These are phyloP conservation scores for Leucoagaricus sp. DNA, from an alignment of 1,284 basidiomycete species.

Conservation along the genomic window DNA sequence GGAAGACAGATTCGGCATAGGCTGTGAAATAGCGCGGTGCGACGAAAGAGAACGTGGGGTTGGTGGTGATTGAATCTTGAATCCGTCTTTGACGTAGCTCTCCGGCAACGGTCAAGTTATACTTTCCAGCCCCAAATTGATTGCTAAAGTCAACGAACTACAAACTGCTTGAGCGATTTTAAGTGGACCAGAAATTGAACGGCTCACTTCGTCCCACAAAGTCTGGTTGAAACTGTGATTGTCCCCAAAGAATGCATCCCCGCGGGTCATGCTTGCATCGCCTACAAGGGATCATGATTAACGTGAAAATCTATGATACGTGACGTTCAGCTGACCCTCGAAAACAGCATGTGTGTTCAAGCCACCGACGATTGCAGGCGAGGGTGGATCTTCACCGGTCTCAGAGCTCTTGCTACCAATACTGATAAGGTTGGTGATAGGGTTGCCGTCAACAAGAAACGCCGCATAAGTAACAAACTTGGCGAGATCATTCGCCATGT, in stretches of 20 bases:
- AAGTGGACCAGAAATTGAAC: too few species aligned
- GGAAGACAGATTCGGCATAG: constrained; percentile 22
- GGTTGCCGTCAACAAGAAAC: constrained; percentile 27
- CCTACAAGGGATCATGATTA: background rate
- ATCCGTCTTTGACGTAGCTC: constrained; percentile 25
- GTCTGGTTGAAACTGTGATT: constrained; percentile 29
- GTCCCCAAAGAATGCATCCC: constrained; percentile 25
- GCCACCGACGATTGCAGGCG: constrained; percentile 24
- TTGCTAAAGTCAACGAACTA: constrained; percentile 25
- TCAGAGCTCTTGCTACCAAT: constrained; percentile 26
- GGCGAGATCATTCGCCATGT: constrained; percentile 21
- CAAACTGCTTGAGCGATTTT: background rate
- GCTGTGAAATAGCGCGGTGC: constrained; percentile 25
- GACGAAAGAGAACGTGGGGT: constrained; percentile 25
- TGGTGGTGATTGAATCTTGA: constrained; percentile 27
- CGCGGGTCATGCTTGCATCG: constrained; percentile 18
- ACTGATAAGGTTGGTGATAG: constrained; percentile 26
- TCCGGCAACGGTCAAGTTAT: constrained; percentile 25
- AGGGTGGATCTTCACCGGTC: constrained; percentile 25
- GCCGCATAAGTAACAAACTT: constrained; percentile 26
- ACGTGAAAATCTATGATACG: too few species aligned
- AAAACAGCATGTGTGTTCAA: constrained; percentile 18
- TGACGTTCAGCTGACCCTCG: constrained; percentile 17
- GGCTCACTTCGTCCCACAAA: constrained; percentile 22
- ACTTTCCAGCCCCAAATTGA: constrained; percentile 25